phyloP scores from a whole-genome alignment of 2,329 filamentous ascomycete genomes.

The Zymoseptoria brevis region DNA sequence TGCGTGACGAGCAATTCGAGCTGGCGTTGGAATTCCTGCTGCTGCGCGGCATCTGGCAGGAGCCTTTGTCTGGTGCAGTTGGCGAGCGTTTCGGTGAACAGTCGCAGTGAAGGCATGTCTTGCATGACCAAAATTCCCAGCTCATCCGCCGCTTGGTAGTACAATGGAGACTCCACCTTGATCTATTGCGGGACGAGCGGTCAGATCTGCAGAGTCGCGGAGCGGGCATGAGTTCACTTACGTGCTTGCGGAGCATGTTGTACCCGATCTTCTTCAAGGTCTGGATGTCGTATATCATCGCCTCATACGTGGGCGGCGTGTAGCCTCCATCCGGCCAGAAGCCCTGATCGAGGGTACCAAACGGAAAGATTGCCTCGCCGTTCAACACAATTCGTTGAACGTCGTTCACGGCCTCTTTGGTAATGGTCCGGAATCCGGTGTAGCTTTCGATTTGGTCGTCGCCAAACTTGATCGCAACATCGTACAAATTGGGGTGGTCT shows the following conservation, averaged over 20 bases:
- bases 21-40: slow-evolving; percentile 58
- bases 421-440: slow-evolving; percentile 60
- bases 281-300: slow-evolving; percentile 58
- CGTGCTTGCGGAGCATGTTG: slow-evolving; percentile 63
- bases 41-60: slow-evolving; percentile 41
- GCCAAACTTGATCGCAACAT: slow-evolving; percentile 49
- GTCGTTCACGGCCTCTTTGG: slow-evolving; percentile 49
- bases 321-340: slow-evolving; percentile 63
- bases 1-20: slow-evolving; percentile 55
- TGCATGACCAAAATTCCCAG: slow-evolving; percentile 61
- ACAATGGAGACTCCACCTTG: slow-evolving; percentile 60
- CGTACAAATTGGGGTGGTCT: slow-evolving; percentile 54
- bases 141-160: slow-evolving; percentile 60
- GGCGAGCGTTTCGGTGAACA: slow-evolving; percentile 27
- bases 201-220: background rate
- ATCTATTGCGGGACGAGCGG: slow-evolving; percentile 31
- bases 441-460: slow-evolving; percentile 55
- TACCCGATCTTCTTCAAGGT: slow-evolving; percentile 58
- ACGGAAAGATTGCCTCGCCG: slow-evolving; percentile 59
- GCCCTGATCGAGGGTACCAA: slow-evolving; percentile 63
- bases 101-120: slow-evolving; percentile 59
- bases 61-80: slow-evolving; percentile 23
- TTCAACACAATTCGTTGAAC: slow-evolving; percentile 57
- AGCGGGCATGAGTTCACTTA: background rate
- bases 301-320: slow-evolving; percentile 56